Base-by-base conservation (phyloP, 345 rosid species). In the Linum usitatissimum region DNA sequence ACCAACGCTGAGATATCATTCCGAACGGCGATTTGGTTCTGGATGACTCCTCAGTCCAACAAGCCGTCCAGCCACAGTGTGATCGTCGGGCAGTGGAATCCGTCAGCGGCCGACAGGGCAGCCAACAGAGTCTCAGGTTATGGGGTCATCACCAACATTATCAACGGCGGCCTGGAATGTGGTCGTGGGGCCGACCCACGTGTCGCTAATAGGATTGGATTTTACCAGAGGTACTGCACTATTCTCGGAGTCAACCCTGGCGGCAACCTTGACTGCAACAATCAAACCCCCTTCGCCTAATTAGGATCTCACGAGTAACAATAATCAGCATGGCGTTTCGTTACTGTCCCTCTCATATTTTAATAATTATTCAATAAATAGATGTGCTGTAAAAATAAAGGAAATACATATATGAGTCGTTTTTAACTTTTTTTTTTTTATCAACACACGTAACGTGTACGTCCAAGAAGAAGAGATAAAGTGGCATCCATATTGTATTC, bases 51-150 rank as follows among this genome's bases (percentile, higher is more conserved):
- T 30, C 74, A 77, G 14, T 71, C 20, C 17, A 71, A 65, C 73
- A 77, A 77, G 70, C 81, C 81, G 51, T 77, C 81, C n/a, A 64
- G 76, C 68, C 79, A 76, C 62, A 31, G 31, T 6, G 76, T 68
- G 2, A 72, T 72, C 1, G 58, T 71, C n/a, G 79, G 79, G 12
- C 36, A 19, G 49, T 77, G 76, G 81, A 65, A 48, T 18, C 71
- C 76, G 42, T 68, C 76, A 0, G 74, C 19, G 38, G 71, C 66
- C 0, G 81, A 77, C 53, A 62, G 57, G 6, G 62, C 69, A 9
- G 65, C 76, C 3, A 70, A 67, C 23, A 66, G 78, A 61, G 62
- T 53, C 60, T 64, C 74, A 1, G 81, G 76, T 9, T 77, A 71
- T 18, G 78, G 75, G 15, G 81, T 74, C 34, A 68, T 73, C 38